A percentile compares a stretch with the other conserved stretches of the same genome.
Evolutionary conservation across 805 yeast genomes (phyloP).

Genomic region (Candida chauliodis): DNA sequence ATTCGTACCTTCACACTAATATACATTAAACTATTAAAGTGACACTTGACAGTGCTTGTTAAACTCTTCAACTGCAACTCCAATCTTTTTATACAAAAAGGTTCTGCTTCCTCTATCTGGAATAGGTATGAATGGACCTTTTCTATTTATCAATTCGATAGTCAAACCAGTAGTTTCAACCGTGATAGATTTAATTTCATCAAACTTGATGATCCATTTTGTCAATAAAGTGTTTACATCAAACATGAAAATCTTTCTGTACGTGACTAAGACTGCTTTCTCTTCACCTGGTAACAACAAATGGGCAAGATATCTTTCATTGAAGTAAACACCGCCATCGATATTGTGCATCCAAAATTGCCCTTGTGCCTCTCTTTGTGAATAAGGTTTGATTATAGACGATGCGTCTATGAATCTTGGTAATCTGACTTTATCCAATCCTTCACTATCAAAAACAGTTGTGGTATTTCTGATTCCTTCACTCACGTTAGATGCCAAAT

Average conservation of each 20-base stretch:
- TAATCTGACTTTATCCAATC: slow-evolving; percentile 73
- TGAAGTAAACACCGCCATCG: slow-evolving; percentile 72
- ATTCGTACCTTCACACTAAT: slow-evolving; percentile 4
- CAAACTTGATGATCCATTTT: slow-evolving; percentile 71
- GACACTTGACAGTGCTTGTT: slow-evolving; percentile 64
- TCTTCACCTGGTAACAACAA: slow-evolving; percentile 79
- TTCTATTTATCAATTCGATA: slow-evolving; percentile 53
- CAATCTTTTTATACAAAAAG: slow-evolving; percentile 68
- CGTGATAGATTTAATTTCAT: slow-evolving; percentile 63
- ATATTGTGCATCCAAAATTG: slow-evolving; percentile 85
- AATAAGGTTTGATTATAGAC: slow-evolving; percentile 69
- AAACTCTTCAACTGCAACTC: slow-evolving; percentile 75
- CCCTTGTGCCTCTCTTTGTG: slow-evolving; percentile 86
- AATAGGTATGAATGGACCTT: slow-evolving; percentile 69
- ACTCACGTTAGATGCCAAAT: slow-evolving; percentile 85
- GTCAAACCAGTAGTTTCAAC: slow-evolving; percentile 78
- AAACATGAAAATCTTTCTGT: slow-evolving; percentile 64
- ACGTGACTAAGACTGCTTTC: slow-evolving; percentile 71
- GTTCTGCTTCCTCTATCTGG: slow-evolving; percentile 61
- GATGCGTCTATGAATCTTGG: slow-evolving; percentile 75
- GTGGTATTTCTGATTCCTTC: slow-evolving; percentile 94
- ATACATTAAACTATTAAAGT: neutral
- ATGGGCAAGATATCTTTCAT: slow-evolving; percentile 82
- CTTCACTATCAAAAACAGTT: slow-evolving; percentile 78
- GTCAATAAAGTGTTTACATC: slow-evolving; percentile 56